Conservation (phyloP, 1,284 basidiomycete genomes). For the Wallemia hederae region DNA sequence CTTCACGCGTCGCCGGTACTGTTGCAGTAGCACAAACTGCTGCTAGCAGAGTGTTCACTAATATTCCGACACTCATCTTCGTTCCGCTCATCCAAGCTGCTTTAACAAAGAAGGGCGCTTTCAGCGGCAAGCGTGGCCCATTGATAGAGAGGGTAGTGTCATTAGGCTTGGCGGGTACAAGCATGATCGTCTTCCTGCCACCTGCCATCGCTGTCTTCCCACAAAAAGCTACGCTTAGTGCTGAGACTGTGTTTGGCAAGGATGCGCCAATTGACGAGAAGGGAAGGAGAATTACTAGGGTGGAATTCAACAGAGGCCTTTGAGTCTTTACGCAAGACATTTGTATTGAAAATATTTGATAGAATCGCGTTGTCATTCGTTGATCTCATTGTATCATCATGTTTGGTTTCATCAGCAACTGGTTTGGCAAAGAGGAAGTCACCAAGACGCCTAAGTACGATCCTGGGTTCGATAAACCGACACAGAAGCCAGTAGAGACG, state of each 20-base stretch:
- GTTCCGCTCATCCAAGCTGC: constrained; percentile 21
- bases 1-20: constrained; percentile 17
- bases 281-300: constrained; percentile 12
- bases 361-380: not conserved
- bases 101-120: constrained; percentile 16
- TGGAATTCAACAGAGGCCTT: constrained; percentile 25
- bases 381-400: not conserved
- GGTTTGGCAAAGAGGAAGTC: not conserved
- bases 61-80: constrained; percentile 24
- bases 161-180: constrained; percentile 10
- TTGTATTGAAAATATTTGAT: not conserved
- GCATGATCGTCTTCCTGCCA: constrained; percentile 18
- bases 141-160: constrained; percentile 13
- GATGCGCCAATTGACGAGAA: constrained; percentile 12
- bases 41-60: constrained; percentile 21
- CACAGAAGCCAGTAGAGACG: not conserved
- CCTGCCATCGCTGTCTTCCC: constrained; percentile 27
- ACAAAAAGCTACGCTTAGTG: constrained; percentile 17
- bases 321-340: constrained; percentile 10
- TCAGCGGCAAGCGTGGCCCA: constrained; percentile 16
- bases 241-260: constrained; percentile 17
- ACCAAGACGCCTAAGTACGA: not conserved
- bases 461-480: not conserved
- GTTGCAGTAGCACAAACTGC: constrained; percentile 23
- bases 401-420: not conserved